Conservation (phyloP, 106 monocot species). For the Cymbidium sinense region DNA sequence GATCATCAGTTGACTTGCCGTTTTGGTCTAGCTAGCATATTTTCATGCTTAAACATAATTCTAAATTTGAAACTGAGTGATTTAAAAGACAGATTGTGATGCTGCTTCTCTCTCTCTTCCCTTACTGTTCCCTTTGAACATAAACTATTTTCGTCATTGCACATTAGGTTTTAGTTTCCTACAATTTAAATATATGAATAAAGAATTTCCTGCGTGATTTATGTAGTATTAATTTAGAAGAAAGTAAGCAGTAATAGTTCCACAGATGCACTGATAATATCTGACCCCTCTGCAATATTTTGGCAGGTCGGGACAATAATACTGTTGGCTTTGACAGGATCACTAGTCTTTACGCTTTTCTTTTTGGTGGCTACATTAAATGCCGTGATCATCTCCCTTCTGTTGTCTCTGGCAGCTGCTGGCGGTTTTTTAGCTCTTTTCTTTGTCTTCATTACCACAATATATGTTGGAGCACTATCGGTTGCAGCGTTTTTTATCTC, state of each 20-base stretch:
- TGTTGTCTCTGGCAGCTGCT: constrained; percentile 86
- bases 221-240: neutral
- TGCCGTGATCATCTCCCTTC: constrained; percentile 59
- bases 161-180: neutral
- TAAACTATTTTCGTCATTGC: neutral
- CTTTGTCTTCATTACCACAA: constrained; percentile 56
- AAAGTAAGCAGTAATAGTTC: neutral
- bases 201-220: neutral
- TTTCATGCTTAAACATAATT: too few species aligned
- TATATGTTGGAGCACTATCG: constrained; percentile 77
- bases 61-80: neutral
- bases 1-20: too few species aligned
- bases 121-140: neutral
- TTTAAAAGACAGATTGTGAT: neutral
- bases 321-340: constrained; percentile 52
- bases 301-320: constrained; percentile 79
- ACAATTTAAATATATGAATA: neutral
- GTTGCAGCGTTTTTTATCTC: constrained; percentile 70
- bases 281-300: neutral
- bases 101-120: neutral
- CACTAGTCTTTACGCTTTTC: constrained; percentile 62
- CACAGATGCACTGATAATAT: neutral
- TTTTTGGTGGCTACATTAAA: constrained; percentile 63
- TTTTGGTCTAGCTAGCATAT: too few species aligned
- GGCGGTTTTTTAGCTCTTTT: constrained; percentile 85